These are phyloP conservation scores for Rhodotorula sp. DNA, from an alignment of 1,284 basidiomycete species.

Conservation along the genomic window DNA sequence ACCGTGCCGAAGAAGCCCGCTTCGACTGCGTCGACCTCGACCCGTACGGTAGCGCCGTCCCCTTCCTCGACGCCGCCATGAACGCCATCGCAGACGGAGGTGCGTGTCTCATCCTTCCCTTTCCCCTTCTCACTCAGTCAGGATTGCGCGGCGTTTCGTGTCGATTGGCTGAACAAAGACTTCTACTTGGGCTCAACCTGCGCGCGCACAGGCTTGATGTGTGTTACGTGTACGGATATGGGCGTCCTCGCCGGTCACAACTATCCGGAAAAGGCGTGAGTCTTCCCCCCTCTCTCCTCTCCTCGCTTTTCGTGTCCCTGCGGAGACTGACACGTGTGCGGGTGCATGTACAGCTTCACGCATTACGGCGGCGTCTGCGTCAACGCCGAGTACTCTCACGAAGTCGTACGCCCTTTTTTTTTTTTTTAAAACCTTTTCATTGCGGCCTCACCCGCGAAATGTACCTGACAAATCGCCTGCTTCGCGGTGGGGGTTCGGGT, in stretches of 20 bases:
- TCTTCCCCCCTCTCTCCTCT: not conserved
- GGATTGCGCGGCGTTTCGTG: not conserved
- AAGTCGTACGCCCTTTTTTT: constrained; percentile 57
- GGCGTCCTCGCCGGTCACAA: constrained; percentile 90
- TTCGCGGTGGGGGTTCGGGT: no score
- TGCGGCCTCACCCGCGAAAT: not conserved
- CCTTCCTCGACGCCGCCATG: constrained; percentile 96
- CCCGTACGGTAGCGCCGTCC: constrained; percentile 95
- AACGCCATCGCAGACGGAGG: constrained; percentile 85
- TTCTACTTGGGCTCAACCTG: not conserved
- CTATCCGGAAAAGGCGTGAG: constrained; percentile 93
- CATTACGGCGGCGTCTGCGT: constrained; percentile 94
- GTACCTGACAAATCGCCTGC: not conserved
- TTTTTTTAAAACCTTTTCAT: not conserved
- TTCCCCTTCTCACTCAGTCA: not conserved
- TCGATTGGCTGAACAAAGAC: not conserved
- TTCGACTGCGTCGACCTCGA: constrained; percentile 96
- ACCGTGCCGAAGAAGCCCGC: constrained; percentile 67
- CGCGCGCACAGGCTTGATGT: constrained; percentile 70
- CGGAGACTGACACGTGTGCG: no score
- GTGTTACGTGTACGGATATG: constrained; percentile 95
- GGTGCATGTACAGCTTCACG: constrained; percentile 63
- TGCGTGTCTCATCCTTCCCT: constrained; percentile 46
- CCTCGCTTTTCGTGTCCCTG: not conserved
- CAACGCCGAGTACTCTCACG: constrained; percentile 91